phyloP scores from a whole-genome alignment of 2,329 filamentous ascomycete species.

The Cladosporium sp. region DNA sequence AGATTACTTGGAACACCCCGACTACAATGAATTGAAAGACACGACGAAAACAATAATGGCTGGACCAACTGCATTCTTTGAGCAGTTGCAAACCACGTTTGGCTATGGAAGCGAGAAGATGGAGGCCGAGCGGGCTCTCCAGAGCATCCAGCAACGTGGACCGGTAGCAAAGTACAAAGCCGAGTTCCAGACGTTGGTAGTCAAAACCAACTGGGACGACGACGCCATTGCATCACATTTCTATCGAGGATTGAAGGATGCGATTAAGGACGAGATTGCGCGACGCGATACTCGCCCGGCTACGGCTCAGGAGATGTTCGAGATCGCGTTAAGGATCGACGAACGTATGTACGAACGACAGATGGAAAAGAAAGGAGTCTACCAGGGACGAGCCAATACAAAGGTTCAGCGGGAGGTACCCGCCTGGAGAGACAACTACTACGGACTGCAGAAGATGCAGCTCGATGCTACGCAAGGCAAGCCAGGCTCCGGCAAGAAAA shows the following conservation, averaged over 20 bases:
- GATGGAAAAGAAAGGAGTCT: neutral
- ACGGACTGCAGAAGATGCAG: neutral
- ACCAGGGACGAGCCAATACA: neutral
- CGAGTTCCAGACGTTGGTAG: neutral
- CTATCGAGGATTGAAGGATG: neutral
- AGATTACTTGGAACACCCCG: too few species aligned
- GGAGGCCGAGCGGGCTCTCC: too few species aligned
- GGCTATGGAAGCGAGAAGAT: neutral
- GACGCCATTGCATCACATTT: neutral
- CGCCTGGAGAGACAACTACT: neutral
- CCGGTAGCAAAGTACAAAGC: too few species aligned
- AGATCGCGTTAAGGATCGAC: neutral
- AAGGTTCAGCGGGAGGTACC: neutral
- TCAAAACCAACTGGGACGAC: neutral
- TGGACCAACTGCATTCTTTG: too few species aligned
- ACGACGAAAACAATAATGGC: too few species aligned
- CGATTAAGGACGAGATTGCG: neutral
- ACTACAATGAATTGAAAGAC: too few species aligned
- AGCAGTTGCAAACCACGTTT: neutral
- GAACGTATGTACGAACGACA: neutral
- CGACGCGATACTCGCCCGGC: neutral
- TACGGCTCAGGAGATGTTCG: neutral
- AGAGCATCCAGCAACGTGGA: too few species aligned
- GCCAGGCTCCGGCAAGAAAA: neutral
- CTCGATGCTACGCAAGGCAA: neutral